Conservation (phyloP, 192 early-diverging fungal species). For the Physocladia obscura region DNA sequence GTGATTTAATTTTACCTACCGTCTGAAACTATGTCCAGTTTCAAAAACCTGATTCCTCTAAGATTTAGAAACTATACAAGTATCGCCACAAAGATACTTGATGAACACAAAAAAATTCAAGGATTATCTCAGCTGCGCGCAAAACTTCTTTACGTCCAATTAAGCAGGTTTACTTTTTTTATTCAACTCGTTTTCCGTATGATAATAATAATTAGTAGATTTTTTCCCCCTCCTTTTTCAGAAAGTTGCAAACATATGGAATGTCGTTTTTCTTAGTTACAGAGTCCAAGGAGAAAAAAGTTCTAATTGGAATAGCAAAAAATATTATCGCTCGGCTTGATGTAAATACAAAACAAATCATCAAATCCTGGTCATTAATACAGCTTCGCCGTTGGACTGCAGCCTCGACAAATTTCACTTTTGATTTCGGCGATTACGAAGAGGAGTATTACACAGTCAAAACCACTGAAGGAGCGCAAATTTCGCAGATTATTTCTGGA, state of each 20-base stretch:
- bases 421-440: constrained; percentile 65
- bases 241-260: constrained; percentile 61
- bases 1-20: not conserved
- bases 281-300: constrained; percentile 42
- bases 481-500: constrained; percentile 58
- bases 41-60: constrained; percentile 52
- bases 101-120: constrained; percentile 58
- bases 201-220: too few relatives aligned
- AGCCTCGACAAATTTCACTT: constrained; percentile 53
- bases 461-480: constrained; percentile 59
- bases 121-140: constrained; percentile 56
- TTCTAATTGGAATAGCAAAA: constrained; percentile 60
- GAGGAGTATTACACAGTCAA: constrained; percentile 57
- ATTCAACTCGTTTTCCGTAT: not conserved
- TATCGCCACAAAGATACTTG: constrained; percentile 50
- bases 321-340: constrained; percentile 53
- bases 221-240: not conserved
- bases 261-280: constrained; percentile 62
- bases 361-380: constrained; percentile 55
- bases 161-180: constrained; percentile 31
- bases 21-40: constrained; percentile 16
- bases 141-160: constrained; percentile 61
- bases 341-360: constrained; percentile 54
- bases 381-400: constrained; percentile 61
- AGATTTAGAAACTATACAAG: constrained; percentile 54